Evolutionary conservation across 768 basidiomycete genomes (phyloP).

Genomic region (Naganishia onofrii): DNA sequence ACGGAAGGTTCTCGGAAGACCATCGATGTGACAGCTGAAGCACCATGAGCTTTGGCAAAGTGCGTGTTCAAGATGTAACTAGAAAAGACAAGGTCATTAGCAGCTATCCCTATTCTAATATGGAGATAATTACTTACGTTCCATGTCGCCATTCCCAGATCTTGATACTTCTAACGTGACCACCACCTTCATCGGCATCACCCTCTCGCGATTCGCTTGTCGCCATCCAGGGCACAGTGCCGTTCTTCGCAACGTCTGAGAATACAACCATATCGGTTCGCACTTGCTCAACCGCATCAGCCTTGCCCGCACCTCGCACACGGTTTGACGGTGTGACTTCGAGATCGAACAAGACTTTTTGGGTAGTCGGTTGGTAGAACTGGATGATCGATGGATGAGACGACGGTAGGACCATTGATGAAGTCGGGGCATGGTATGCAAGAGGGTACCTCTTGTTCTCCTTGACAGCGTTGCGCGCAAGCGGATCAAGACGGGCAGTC

Average conservation of each 20-base stretch:
- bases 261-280: slow-evolving; percentile 70
- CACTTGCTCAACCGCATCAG: slow-evolving; percentile 71
- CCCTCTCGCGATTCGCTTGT: slow-evolving; percentile 75
- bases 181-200: slow-evolving; percentile 66
- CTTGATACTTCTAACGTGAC: slow-evolving; percentile 67
- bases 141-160: slow-evolving; percentile 79
- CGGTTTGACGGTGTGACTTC: slow-evolving; percentile 93
- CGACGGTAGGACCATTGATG: slow-evolving; percentile 79
- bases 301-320: slow-evolving; percentile 64
- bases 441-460: slow-evolving; percentile 59
- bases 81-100: slow-evolving; percentile 1
- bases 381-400: slow-evolving; percentile 96
- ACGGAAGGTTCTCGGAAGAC: slow-evolving; percentile 63
- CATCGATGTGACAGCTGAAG: slow-evolving; percentile 62
- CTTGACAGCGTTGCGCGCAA: slow-evolving; percentile 52
- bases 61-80: slow-evolving; percentile 70
- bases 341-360: slow-evolving; percentile 73
- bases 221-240: slow-evolving; percentile 68
- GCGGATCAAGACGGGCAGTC: slow-evolving; percentile 73
- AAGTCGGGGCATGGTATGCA: slow-evolving; percentile 69
- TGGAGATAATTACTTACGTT: slow-evolving; percentile 54
- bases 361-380: slow-evolving; percentile 72
- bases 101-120: neutral
- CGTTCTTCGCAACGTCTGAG: slow-evolving; percentile 51
- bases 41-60: slow-evolving; percentile 81